Percentiles rank a stretch among this genome's conserved stretches.
These are phyloP conservation scores for Diplogelasinospora grovesii DNA, from an alignment of 495 filamentous ascomycete species.

Conservation along the genomic window DNA sequence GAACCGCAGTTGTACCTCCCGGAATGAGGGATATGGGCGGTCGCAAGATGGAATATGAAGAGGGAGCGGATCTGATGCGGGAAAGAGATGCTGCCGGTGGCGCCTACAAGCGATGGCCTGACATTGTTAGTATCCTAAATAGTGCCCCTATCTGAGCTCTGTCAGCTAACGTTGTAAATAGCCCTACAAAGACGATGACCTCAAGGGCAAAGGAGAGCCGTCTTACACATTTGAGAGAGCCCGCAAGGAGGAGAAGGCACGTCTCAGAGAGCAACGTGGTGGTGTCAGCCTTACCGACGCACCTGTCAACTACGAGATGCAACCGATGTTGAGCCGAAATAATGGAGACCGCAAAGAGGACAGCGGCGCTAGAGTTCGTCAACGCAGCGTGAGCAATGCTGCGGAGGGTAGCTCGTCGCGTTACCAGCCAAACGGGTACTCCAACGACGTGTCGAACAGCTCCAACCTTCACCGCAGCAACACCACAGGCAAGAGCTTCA, in stretches of 20 bases:
- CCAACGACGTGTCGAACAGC: neutral
- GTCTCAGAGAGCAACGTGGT: conserved; percentile 10
- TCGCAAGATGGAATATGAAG: conserved; percentile 68
- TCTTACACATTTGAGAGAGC: conserved; percentile 60
- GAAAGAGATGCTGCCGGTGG: conserved; percentile 55
- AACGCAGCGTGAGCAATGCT: conserved; percentile 29
- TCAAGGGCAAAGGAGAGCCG: conserved; percentile 78
- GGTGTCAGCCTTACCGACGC: neutral
- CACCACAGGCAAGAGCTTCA: conserved; percentile 31
- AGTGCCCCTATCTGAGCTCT: neutral
- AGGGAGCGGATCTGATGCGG: conserved; percentile 77
- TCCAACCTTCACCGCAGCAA: conserved; percentile 22
- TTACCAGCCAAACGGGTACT: neutral
- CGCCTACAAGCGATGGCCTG: conserved; percentile 59
- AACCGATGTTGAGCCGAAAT: conserved; percentile 12
- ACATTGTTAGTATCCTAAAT: conserved; percentile 47
- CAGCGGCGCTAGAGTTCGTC: conserved; percentile 8
- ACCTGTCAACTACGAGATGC: conserved; percentile 35
- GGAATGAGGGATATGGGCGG: conserved; percentile 62
- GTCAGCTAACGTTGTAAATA: conserved; percentile 25
- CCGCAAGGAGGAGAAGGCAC: conserved; percentile 41
- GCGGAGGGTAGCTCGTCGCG: conserved; percentile 1
- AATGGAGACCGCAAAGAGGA: conserved; percentile 1
- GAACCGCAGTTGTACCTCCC: conserved; percentile 68
- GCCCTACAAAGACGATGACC: conserved; percentile 63